Conservation (phyloP, 2,329 filamentous ascomycete species). For the Neurospora crassa region DNA sequence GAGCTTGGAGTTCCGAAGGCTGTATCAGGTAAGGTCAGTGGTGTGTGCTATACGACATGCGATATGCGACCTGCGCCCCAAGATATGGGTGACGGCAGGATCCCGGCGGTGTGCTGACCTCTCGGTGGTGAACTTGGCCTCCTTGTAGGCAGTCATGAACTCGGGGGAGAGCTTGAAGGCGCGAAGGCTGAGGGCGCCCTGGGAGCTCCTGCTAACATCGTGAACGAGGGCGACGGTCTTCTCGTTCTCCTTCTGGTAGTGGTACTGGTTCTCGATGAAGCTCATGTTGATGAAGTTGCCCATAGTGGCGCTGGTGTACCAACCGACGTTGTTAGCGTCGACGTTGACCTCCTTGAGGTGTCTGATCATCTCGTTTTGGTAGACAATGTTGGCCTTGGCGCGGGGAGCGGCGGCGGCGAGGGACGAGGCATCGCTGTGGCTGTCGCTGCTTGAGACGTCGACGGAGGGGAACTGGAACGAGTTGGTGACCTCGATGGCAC, state of each 20-base stretch:
- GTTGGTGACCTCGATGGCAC: constrained; percentile 84
- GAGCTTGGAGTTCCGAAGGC: constrained; percentile 88
- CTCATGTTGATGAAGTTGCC: constrained; percentile 93
- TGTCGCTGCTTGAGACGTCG: constrained; percentile 59
- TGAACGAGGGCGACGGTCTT: constrained; percentile 82
- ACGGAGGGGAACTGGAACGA: constrained; percentile 84
- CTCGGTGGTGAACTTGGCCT: constrained; percentile 95
- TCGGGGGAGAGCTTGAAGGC: constrained; percentile 81
- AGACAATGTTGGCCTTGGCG: constrained; percentile 78
- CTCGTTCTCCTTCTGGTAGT: constrained; percentile 95
- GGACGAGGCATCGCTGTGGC: constrained; percentile 64
- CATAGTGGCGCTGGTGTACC: constrained; percentile 98
- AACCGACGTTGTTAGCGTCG: constrained; percentile 94
- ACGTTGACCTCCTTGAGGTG: constrained; percentile 96
- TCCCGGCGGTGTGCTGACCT: constrained; percentile 47
- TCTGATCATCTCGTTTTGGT: constrained; percentile 96
- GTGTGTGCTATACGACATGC: background rate
- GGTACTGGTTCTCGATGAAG: constrained; percentile 96
- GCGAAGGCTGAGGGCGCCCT: constrained; percentile 79
- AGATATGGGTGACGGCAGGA: background rate
- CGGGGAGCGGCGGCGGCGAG: constrained; percentile 81
- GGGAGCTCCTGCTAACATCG: constrained; percentile 89
- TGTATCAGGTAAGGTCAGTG: constrained; percentile 25
- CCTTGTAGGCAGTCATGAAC: constrained; percentile 90
- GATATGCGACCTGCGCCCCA: constrained; percentile 8